Evolutionary conservation across 768 basidiomycete genomes (phyloP), one percentile per base, ranked within the genome.

Genomic region (Naganishia vaughanmartiniae): DNA sequence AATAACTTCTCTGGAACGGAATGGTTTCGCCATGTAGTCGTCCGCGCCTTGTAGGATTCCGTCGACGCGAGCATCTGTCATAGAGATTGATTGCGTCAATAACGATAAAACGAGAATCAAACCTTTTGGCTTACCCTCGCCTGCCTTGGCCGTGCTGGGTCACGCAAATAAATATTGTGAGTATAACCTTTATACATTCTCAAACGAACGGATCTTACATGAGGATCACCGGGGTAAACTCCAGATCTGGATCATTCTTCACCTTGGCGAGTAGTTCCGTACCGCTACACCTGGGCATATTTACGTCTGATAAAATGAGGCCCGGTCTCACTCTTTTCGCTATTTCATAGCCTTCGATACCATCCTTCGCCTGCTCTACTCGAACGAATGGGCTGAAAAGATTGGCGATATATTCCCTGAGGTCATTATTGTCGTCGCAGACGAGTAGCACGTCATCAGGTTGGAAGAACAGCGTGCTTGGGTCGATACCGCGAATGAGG

Each of bases 21-120:
- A 84, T 1, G 83, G 83, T 72, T 84, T 84, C 15, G 76, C 72
- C 17, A 84, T 72, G 67, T 81, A 83, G 66, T 80, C 83, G 58
- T 83, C 83, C 0, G 82, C 83, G 4, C 83, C 83, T 65, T 75
- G 72, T 42, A 80, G 53, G 34, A 83, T 69, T 6, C 81, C 82
- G 65, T 82, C 82, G 0, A 83, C 79, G 53, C 78, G 73, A 24
- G 82, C 82, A 30, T 82, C 82, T 9, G 75, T 72, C 55, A 71
- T 65, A 34, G 70, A 70, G 15, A 77, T 76, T 17, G 2, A 24
- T 72, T 51, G 0, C 66, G 60, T 19, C 76, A 57, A 21, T 3
- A 36, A 11, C n/a, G 1, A 34, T 39, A 6, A 1, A 11, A 21
- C 0, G 21, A 63, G 12, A 39, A 4, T 34, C 1, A 7, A 26